Percentiles rank a stretch among this genome's conserved stretches.
Conservation (phyloP, 805 yeast species). For the Myxozyma melibiosi region DNA sequence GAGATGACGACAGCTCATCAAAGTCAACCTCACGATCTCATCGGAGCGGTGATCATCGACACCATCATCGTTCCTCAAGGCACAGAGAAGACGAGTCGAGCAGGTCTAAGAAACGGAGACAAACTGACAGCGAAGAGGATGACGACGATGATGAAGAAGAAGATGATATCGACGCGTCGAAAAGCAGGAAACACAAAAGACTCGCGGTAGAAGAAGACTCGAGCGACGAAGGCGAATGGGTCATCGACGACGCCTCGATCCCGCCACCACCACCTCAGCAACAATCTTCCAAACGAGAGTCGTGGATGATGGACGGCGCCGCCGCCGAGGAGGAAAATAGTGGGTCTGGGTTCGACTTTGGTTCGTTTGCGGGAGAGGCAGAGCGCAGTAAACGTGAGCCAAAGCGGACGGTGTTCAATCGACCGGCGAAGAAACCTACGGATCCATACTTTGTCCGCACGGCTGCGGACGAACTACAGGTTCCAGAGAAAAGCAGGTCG, state of each 20-base stretch:
- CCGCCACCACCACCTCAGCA: neutral
- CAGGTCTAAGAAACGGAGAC: neutral
- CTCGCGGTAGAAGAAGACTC: slow-evolving; percentile 2
- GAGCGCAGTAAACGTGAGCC: neutral
- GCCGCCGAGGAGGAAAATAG: neutral
- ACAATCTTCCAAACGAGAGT: slow-evolving; percentile 7
- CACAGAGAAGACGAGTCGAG: slow-evolving; percentile 1
- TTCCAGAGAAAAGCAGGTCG: neutral
- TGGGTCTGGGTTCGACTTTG: slow-evolving; percentile 38
- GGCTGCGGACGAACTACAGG: slow-evolving; percentile 3
- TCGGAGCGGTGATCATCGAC: neutral
- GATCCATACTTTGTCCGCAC: slow-evolving; percentile 25
- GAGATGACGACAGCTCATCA: neutral
- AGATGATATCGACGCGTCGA: neutral
- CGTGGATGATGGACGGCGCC: slow-evolving; percentile 22
- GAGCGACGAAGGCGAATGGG: slow-evolving; percentile 15
- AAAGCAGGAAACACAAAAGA: neutral
- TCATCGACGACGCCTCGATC: neutral
- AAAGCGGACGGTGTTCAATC: slow-evolving; percentile 12
- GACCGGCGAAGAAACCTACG: slow-evolving; percentile 10
- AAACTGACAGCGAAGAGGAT: neutral
- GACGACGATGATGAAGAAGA: slow-evolving; percentile 6
- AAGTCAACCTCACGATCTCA: neutral
- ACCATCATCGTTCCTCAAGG: neutral
- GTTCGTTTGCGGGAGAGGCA: slow-evolving; percentile 14